These are phyloP conservation scores for Candida patagonica DNA, from an alignment of 805 yeast species.

Conservation along the genomic window DNA sequence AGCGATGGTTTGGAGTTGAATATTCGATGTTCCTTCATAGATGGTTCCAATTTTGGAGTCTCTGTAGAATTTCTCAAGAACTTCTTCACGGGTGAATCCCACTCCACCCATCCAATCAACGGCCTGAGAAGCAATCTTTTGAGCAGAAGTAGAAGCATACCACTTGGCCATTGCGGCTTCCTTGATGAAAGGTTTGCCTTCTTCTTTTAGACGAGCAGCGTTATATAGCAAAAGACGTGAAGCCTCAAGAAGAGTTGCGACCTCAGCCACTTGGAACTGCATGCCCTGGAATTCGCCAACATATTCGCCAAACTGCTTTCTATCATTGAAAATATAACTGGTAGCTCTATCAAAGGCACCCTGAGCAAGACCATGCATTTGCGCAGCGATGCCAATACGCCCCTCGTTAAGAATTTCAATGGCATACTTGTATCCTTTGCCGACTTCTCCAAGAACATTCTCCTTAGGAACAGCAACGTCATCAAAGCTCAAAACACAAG, in stretches of 20 bases:
- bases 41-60: constrained; percentile 38
- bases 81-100: constrained; percentile 36
- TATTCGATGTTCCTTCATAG: constrained; percentile 37
- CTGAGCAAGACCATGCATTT: constrained; percentile 36
- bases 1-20: constrained; percentile 37
- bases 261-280: constrained; percentile 38
- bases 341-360: constrained; percentile 36
- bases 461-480: constrained; percentile 34
- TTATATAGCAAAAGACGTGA: constrained; percentile 34
- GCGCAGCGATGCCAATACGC: constrained; percentile 38
- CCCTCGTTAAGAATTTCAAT: constrained; percentile 37
- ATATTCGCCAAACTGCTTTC: constrained; percentile 34
- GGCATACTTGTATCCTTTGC: constrained; percentile 38
- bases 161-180: constrained; percentile 40
- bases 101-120: constrained; percentile 42
- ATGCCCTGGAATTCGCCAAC: constrained; percentile 39
- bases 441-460: constrained; percentile 34
- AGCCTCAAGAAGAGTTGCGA: constrained; percentile 37
- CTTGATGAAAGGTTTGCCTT: constrained; percentile 31
- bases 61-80: constrained; percentile 34
- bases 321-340: constrained; percentile 30
- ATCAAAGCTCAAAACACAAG: constrained; percentile 34
- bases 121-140: constrained; percentile 31
- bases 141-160: constrained; percentile 34
- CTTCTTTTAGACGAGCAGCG: constrained; percentile 38